A percentile compares a stretch with the other conserved stretches of the same genome.
Conservation (phyloP, 73 alveolate genomes). For the Symbiodinium pilosum region DNA sequence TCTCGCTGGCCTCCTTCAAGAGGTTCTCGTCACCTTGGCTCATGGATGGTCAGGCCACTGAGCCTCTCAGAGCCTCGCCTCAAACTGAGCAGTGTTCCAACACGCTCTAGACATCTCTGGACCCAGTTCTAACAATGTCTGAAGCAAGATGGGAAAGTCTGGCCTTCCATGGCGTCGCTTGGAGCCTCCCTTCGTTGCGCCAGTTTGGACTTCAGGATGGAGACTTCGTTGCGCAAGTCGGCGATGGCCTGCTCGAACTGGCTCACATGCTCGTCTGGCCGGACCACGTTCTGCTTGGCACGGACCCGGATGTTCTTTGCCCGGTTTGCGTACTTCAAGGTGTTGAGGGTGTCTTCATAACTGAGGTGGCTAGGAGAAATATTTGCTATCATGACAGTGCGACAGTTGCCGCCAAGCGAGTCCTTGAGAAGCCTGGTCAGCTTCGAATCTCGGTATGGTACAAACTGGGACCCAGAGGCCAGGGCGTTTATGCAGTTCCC, state of each 20-base stretch:
- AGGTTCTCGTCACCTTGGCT: conserved; percentile 65
- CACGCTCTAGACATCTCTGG: neutral
- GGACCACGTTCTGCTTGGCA: conserved; percentile 98
- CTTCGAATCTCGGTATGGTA: conserved; percentile 99
- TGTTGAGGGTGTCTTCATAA: conserved; percentile 99
- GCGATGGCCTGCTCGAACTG: conserved; percentile 98
- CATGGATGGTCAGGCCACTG: too few relatives aligned
- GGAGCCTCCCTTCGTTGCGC: conserved; percentile 43
- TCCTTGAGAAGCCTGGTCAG: conserved; percentile 99
- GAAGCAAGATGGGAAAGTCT: neutral
- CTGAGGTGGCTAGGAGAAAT: conserved; percentile 97
- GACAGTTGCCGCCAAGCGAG: conserved; percentile 99
- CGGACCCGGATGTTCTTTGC: conserved; percentile 99
- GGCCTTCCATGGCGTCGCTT: neutral
- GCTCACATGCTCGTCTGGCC: conserved; percentile 99
- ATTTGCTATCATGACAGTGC: conserved; percentile 99
- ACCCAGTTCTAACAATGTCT: neutral
- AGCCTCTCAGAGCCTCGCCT: too few relatives aligned
- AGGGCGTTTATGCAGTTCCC: conserved; percentile 99
- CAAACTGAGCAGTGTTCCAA: too few relatives aligned
- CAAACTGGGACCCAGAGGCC: conserved; percentile 97
- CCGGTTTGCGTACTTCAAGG: conserved; percentile 99
- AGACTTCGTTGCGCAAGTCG: conserved; percentile 77
- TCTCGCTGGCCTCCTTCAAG: conserved; percentile 88
- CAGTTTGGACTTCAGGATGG: conserved; percentile 71